Evolutionary conservation across 2,329 filamentous ascomycete genomes (phyloP).

Genomic region (Cadophora gregata): DNA sequence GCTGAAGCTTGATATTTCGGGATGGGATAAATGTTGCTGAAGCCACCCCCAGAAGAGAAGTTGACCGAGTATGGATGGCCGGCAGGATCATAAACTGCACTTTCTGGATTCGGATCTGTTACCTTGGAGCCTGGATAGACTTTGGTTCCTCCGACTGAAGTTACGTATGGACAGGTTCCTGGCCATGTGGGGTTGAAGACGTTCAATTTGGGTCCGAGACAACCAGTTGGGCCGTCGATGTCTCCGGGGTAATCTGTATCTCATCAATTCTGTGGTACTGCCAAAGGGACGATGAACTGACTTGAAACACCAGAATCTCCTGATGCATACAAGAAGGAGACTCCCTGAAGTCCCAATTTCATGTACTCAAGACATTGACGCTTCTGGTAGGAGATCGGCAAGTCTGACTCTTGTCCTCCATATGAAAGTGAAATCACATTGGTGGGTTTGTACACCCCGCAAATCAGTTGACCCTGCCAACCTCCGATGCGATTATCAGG

Average conservation of each 20-base stretch:
- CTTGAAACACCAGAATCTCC: neutral
- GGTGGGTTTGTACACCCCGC: neutral
- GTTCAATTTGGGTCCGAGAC: neutral
- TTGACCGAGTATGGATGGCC: slow-evolving; percentile 30
- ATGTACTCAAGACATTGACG: neutral
- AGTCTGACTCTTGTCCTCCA: neutral
- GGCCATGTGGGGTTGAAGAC: neutral
- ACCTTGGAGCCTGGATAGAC: slow-evolving; percentile 45
- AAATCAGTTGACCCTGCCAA: neutral
- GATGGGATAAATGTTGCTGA: slow-evolving; percentile 52
- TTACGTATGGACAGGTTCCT: neutral
- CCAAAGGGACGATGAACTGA: neutral
- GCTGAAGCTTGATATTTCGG: slow-evolving; percentile 52
- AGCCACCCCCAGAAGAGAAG: slow-evolving; percentile 52
- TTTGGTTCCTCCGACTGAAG: slow-evolving; percentile 22
- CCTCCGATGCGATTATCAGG: neutral
- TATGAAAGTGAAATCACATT: neutral
- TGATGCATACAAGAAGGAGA: neutral
- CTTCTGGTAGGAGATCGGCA: neutral
- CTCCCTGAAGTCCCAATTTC: neutral
- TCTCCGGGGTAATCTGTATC: neutral
- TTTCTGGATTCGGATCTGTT: slow-evolving; percentile 38
- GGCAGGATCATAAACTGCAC: slow-evolving; percentile 37
- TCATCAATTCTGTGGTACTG: neutral
- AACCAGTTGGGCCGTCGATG: neutral